phyloP scores from a whole-genome alignment of 1,139 yeast species.

The Diutina sp. region DNA sequence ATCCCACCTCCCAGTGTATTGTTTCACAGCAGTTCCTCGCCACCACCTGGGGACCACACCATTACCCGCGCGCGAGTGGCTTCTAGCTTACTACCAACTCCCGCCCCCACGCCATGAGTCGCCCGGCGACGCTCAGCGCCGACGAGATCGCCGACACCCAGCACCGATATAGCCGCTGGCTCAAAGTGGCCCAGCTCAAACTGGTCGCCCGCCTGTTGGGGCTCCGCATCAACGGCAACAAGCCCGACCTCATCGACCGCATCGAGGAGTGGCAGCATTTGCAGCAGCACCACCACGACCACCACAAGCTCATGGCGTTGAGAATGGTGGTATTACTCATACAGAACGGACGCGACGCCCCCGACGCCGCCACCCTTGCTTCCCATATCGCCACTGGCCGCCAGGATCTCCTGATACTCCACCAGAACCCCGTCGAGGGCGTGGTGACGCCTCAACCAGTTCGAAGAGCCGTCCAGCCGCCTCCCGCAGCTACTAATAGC shows the following conservation, averaged over 20 bases:
- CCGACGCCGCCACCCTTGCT: conserved; percentile 19
- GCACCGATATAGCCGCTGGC: conserved; percentile 13
- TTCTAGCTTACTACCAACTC: background rate
- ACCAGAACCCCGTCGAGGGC: background rate
- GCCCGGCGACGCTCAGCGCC: background rate
- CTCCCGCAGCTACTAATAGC: background rate
- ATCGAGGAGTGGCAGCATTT: conserved; percentile 22
- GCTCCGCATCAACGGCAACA: conserved; percentile 34
- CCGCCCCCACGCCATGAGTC: background rate
- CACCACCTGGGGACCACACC: background rate
- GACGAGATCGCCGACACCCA: background rate
- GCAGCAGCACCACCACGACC: conserved; percentile 1
- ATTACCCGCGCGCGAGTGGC: background rate
- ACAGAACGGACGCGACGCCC: conserved; percentile 20
- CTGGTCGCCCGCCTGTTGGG: conserved; percentile 32
- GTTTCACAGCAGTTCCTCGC: background rate
- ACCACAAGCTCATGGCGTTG: conserved; percentile 21
- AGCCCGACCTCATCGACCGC: conserved; percentile 37
- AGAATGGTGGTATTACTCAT: conserved; percentile 28
- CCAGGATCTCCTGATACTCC: background rate
- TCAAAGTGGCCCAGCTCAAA: conserved; percentile 22
- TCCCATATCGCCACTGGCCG: conserved; percentile 8
- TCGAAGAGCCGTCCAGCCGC: background rate
- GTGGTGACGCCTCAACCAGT: background rate
- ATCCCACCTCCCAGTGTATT: too few species aligned